phyloP scores from a whole-genome alignment of 1,139 yeast genomes.

The Wickerhamomyces sp. region DNA sequence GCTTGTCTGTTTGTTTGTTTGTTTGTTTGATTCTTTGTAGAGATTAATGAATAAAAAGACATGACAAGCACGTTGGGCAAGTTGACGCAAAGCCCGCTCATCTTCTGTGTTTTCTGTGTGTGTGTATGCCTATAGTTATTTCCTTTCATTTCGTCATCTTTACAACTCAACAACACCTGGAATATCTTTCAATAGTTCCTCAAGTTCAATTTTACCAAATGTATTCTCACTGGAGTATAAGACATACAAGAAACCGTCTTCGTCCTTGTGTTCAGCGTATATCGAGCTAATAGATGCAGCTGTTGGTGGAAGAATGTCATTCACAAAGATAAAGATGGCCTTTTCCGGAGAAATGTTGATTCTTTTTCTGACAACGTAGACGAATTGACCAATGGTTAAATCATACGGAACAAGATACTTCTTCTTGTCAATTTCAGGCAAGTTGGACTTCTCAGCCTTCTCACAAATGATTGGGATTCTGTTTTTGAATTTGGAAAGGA shows the following conservation, averaged over 20 bases:
- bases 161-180: slow-evolving; percentile 6
- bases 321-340: slow-evolving; percentile 95
- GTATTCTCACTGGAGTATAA: slow-evolving; percentile 87
- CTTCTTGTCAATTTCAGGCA: slow-evolving; percentile 94
- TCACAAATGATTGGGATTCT: slow-evolving; percentile 97
- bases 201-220: too few species aligned
- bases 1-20: not conserved
- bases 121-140: too few species aligned
- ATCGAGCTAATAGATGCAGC: slow-evolving; percentile 94
- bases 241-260: slow-evolving; percentile 93
- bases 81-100: too few species aligned
- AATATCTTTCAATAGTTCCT: slow-evolving; percentile 3
- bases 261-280: slow-evolving; percentile 94
- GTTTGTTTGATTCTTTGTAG: not conserved
- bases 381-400: slow-evolving; percentile 95
- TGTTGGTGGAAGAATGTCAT: slow-evolving; percentile 95
- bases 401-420: slow-evolving; percentile 96
- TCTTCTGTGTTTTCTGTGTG: too few species aligned
- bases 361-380: slow-evolving; percentile 93
- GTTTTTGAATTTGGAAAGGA: slow-evolving; percentile 83
- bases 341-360: slow-evolving; percentile 94
- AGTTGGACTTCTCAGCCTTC: slow-evolving; percentile 94
- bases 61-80: too few species aligned
- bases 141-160: not conserved
- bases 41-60: too few species aligned